phyloP scores from a whole-genome alignment of 768 basidiomycete species.

The Suillus variegatus region DNA sequence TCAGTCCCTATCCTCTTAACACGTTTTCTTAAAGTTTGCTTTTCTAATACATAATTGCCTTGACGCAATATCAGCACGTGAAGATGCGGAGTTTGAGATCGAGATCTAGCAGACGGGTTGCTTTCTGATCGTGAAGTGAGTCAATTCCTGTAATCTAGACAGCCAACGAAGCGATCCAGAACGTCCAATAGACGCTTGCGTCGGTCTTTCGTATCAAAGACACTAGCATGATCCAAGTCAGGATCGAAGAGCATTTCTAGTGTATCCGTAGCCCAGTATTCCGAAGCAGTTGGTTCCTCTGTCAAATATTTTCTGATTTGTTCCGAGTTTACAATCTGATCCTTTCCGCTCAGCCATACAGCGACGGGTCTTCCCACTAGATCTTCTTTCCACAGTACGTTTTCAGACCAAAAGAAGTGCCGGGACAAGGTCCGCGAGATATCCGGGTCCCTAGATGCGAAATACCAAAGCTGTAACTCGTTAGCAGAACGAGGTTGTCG shows the following conservation, averaged over 20 bases:
- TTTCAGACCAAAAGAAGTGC: constrained; percentile 69
- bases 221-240: constrained; percentile 42
- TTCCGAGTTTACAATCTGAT: constrained; percentile 44
- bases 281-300: constrained; percentile 19
- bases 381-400: constrained; percentile 61
- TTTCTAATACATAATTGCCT: neutral
- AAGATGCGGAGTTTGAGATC: constrained; percentile 2
- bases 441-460: constrained; percentile 63
- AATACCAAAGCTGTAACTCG: constrained; percentile 72
- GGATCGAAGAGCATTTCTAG: constrained; percentile 43
- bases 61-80: neutral
- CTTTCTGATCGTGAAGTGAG: constrained; percentile 1
- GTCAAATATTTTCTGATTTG: constrained; percentile 44
- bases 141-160: constrained; percentile 6
- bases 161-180: constrained; percentile 31
- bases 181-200: constrained; percentile 33
- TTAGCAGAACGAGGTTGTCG: constrained; percentile 50
- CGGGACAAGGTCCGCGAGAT: constrained; percentile 58
- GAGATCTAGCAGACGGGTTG: neutral
- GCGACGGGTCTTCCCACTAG: constrained; percentile 34
- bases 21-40: neutral
- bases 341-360: constrained; percentile 40
- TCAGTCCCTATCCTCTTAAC: constrained; percentile 1
- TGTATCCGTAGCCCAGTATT: constrained; percentile 29
- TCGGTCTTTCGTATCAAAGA: constrained; percentile 34